These are phyloP conservation scores for Yamadazyma diddensiae DNA, from an alignment of 1,139 yeast genomes.

Conservation along the genomic window DNA sequence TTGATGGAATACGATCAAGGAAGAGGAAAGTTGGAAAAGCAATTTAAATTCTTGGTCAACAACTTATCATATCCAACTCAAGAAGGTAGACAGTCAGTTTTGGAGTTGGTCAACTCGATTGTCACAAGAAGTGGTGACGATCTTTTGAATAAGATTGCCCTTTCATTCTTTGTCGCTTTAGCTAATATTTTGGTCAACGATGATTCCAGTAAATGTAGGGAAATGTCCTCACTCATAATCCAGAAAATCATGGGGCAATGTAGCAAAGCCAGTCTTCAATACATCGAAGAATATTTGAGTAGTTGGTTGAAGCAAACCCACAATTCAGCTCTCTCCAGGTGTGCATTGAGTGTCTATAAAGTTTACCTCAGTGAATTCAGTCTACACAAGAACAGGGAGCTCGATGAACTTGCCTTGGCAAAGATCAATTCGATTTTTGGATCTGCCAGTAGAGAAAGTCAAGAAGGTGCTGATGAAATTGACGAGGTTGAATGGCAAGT, in stretches of 20 bases:
- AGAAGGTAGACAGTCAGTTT: conserved; percentile 83
- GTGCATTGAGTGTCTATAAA: conserved; percentile 76
- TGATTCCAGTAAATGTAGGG: conserved; percentile 77
- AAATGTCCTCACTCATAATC: conserved; percentile 71
- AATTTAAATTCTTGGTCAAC: conserved; percentile 76
- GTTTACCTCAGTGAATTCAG: conserved; percentile 56
- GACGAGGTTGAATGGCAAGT: conserved; percentile 66
- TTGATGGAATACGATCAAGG: conserved; percentile 96
- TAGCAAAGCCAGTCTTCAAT: conserved; percentile 30
- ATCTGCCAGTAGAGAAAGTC: conserved; percentile 23
- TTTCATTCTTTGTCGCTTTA: conserved; percentile 80
- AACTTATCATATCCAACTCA: conserved; percentile 85
- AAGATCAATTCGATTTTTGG: conserved; percentile 38
- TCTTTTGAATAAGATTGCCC: conserved; percentile 57
- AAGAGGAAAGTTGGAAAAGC: conserved; percentile 77
- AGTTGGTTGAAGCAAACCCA: conserved; percentile 68
- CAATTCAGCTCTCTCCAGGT: conserved; percentile 58
- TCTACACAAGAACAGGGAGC: conserved; percentile 29
- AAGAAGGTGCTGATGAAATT: conserved; percentile 25
- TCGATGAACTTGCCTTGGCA: conserved; percentile 39
- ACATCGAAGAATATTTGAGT: conserved; percentile 55
- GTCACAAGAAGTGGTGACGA: conserved; percentile 65
- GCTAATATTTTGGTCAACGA: conserved; percentile 79
- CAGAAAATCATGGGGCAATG: conserved; percentile 54
- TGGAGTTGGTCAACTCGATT: conserved; percentile 78